Conservation (phyloP, 2,329 filamentous ascomycete species). For the Penicillium occitanis region DNA sequence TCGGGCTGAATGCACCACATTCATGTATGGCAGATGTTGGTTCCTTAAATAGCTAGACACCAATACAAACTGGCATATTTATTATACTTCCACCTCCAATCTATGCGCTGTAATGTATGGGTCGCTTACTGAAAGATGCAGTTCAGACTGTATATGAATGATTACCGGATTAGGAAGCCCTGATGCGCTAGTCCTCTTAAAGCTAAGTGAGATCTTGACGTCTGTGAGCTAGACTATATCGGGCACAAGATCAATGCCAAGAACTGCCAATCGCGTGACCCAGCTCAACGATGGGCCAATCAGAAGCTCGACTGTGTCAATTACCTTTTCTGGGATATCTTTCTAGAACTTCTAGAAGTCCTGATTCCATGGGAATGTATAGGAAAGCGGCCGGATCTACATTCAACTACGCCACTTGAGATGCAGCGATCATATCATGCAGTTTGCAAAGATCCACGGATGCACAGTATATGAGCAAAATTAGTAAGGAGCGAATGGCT, state of each 20-base stretch:
- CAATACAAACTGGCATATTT: background rate
- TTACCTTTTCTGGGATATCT: background rate
- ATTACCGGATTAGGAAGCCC: background rate
- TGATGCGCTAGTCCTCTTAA: background rate
- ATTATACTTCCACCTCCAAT: background rate
- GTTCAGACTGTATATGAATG: background rate
- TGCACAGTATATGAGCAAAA: background rate
- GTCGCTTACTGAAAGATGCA: background rate
- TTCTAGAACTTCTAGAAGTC: background rate
- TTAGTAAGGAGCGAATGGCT: background rate
- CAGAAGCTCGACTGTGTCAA: background rate
- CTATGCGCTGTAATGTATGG: background rate
- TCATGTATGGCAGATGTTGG: background rate
- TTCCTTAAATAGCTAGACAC: background rate
- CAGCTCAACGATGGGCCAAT: background rate
- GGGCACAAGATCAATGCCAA: background rate
- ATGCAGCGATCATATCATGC: background rate
- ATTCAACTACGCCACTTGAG: background rate
- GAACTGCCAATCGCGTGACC: background rate
- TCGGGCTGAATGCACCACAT: background rate
- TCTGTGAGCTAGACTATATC: background rate
- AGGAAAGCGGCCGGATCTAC: background rate
- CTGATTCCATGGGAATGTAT: background rate
- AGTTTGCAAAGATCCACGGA: background rate
- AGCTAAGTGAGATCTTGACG: background rate